Base-by-base conservation (phyloP, 768 basidiomycete genomes). In the Porphyrellus cyaneotinctus region DNA sequence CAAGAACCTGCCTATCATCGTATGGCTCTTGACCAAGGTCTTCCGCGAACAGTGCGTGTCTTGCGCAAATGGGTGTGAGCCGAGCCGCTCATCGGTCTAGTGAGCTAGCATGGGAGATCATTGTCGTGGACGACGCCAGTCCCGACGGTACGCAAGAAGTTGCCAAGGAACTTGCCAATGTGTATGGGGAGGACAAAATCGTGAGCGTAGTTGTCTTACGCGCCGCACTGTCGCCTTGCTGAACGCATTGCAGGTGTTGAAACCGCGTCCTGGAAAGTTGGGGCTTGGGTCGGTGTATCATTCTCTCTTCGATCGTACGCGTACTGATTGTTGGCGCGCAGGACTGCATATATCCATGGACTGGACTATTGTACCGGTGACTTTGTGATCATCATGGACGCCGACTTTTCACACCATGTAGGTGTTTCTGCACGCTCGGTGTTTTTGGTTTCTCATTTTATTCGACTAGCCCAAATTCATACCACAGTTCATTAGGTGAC, bases 351-450 rank as follows among this genome's bases (percentile, higher is more conserved):
- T 65, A 88, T 95, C 33, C 88, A 95, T 64, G 93, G 93, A 13
- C 75, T 95, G 43, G 85, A 91, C 60, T 95, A 89, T 70, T 88
- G 87, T 60, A 85, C 85, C 0, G 93, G 93, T 10, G 90, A 91
- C 70, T 95, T 94, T 72, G 91, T 94, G 20, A 90, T 95, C 64
- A 95, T 95, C 67, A 95, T 95, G 93, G 93, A 95, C 62, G 93
- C 93, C 46, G 93, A 95, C 72, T 94, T 95, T 70, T 94, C 91
- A 6, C 93, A 95, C 64, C 93, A 95, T 60, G 92, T 92, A 72
- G 41, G 87, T 72, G 18, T n/a, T 44, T 46, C 26, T 1, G 17
- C 26, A 4, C 2, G 2, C n/a, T 28, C 11, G 30, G 14, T 2
- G 37, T 41, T 23, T 24, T 43, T 28, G 22, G 39, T 26, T 49